These are phyloP conservation scores for Butyriboletus loyo DNA, from an alignment of 768 basidiomycete species.

Conservation along the genomic window DNA sequence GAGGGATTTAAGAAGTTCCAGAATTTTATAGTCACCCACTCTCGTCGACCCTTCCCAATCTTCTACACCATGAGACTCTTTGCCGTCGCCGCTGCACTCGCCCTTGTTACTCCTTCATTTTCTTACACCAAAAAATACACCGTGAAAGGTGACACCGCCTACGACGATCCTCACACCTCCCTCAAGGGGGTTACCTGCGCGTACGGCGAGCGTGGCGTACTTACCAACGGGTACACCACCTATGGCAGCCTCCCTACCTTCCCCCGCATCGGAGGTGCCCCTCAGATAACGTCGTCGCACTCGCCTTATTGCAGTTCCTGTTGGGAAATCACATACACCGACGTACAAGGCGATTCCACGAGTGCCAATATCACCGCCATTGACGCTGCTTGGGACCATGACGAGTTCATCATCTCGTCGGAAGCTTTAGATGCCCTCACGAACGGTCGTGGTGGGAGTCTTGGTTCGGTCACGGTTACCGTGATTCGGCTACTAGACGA, in stretches of 20 bases:
- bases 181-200: conserved; percentile 49
- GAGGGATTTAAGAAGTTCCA: neutral
- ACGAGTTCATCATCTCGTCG: conserved; percentile 37
- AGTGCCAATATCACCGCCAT: conserved; percentile 51
- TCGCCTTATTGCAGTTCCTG: conserved; percentile 57
- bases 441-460: conserved; percentile 18
- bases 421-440: conserved; percentile 38
- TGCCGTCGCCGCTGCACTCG: neutral
- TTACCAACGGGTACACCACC: conserved; percentile 43
- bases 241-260: conserved; percentile 54
- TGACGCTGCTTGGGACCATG: conserved; percentile 38
- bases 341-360: conserved; percentile 23
- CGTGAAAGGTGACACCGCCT: conserved; percentile 45
- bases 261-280: conserved; percentile 57
- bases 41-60: neutral
- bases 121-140: conserved; percentile 12
- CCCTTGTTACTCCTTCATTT: conserved; percentile 4
- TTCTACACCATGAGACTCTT: conserved; percentile 10
- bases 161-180: conserved; percentile 43
- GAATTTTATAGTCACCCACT: neutral
- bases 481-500: conserved; percentile 16
- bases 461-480: conserved; percentile 27
- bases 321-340: conserved; percentile 52
- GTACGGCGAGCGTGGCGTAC: conserved; percentile 50
- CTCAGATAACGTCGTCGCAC: conserved; percentile 49